A percentile compares a stretch with the other conserved stretches of the same genome.
Evolutionary conservation across 805 yeast genomes (phyloP).

Genomic region (Saccharomycopsis olivae): DNA sequence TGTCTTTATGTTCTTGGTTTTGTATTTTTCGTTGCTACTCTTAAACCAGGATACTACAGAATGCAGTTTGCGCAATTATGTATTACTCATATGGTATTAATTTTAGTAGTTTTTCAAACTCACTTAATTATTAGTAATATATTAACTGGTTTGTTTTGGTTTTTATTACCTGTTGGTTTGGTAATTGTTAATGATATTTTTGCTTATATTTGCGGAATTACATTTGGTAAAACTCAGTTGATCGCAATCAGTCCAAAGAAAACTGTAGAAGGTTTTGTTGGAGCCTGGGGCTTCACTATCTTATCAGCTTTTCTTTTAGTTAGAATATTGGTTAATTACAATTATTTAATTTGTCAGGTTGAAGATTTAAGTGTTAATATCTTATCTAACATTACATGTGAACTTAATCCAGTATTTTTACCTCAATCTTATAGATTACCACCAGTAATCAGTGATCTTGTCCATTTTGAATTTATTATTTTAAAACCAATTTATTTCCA

Average conservation of each 20-base stretch:
- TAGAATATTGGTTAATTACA: constrained; percentile 49
- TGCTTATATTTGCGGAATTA: constrained; percentile 94
- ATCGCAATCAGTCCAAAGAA: constrained; percentile 93
- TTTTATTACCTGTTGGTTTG: constrained; percentile 79
- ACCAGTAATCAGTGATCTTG: constrained; percentile 42
- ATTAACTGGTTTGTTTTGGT: constrained; percentile 88
- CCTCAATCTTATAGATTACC: constrained; percentile 75
- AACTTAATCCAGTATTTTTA: constrained; percentile 79
- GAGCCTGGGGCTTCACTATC: constrained; percentile 94
- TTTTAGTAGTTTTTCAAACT: constrained; percentile 87
- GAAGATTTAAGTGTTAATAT: constrained; percentile 49
- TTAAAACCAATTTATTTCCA: constrained; percentile 88
- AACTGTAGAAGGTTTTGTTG: constrained; percentile 94
- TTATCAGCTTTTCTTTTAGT: constrained; percentile 60
- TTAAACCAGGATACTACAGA: constrained; percentile 79
- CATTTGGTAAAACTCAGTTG: constrained; percentile 88
- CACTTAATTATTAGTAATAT: constrained; percentile 87
- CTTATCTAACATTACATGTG: constrained; percentile 60
- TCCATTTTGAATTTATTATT: constrained; percentile 39
- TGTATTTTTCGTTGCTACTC: constrained; percentile 78
- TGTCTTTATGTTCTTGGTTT: constrained; percentile 79
- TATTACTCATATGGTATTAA: constrained; percentile 85
- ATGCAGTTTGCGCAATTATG: constrained; percentile 93
- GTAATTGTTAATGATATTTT: constrained; percentile 92
- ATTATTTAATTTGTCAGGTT: constrained; percentile 85